Percentiles rank a stretch among this genome's conserved stretches.
phyloP scores from a whole-genome alignment of 1,284 basidiomycete genomes.

The Pterula multifida region DNA sequence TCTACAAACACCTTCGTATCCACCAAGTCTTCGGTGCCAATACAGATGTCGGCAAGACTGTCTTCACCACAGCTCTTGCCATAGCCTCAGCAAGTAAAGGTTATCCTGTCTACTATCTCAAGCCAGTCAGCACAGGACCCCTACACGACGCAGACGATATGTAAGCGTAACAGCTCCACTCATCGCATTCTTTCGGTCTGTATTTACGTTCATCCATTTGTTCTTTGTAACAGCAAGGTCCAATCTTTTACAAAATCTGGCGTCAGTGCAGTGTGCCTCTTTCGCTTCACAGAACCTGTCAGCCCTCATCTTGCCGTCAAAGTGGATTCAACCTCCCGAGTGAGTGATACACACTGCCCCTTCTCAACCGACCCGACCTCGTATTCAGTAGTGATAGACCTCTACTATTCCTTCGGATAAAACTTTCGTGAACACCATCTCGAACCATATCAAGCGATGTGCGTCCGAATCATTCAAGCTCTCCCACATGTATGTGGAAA shows the following conservation, averaged over 20 bases:
- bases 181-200: not conserved
- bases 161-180: too few species aligned
- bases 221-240: not conserved
- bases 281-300: slow-evolving; percentile 80
- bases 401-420: slow-evolving; percentile 43
- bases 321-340: slow-evolving; percentile 34
- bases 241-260: not conserved
- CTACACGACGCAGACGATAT: slow-evolving; percentile 71
- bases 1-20: slow-evolving; percentile 71
- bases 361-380: not conserved
- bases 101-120: slow-evolving; percentile 67
- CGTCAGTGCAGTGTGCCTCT: slow-evolving; percentile 57
- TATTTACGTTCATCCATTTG: slow-evolving; percentile 2
- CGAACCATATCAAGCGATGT: slow-evolving; percentile 45
- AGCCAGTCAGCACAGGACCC: slow-evolving; percentile 84
- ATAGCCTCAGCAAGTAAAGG: slow-evolving; percentile 51
- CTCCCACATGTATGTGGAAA: slow-evolving; percentile 80
- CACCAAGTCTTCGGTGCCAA: slow-evolving; percentile 90
- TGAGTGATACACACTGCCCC: slow-evolving; percentile 14
- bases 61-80: slow-evolving; percentile 75
- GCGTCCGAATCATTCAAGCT: slow-evolving; percentile 21
- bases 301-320: slow-evolving; percentile 86
- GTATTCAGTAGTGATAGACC: slow-evolving; percentile 2
- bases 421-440: slow-evolving; percentile 59
- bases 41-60: slow-evolving; percentile 88